These are phyloP conservation scores for Kappamyces sp. DNA, from an alignment of 192 early-diverging fungal species.

Conservation along the genomic window DNA sequence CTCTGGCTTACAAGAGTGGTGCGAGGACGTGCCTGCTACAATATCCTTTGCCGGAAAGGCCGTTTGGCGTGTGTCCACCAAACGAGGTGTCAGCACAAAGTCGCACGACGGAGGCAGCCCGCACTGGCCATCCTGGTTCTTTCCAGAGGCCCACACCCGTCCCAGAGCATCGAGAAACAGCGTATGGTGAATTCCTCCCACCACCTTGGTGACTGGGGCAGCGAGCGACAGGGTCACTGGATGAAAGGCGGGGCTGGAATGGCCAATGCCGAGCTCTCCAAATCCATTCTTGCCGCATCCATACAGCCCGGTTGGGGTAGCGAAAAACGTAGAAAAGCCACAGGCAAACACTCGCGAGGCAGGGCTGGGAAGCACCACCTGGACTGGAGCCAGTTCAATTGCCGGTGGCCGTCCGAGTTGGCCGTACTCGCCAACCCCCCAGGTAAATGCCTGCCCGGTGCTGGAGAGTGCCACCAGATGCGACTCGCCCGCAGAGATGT, in stretches of 20 bases:
- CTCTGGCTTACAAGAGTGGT: too few species aligned
- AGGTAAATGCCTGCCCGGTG: conserved; percentile 10
- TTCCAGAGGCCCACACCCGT: conserved; percentile 19
- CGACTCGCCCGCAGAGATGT: conserved; percentile 17
- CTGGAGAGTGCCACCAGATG: conserved; percentile 17
- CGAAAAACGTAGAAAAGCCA: not conserved
- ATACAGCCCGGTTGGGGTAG: not conserved
- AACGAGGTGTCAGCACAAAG: too few species aligned
- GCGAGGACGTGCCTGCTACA: too few species aligned
- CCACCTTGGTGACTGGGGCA: conserved; percentile 13
- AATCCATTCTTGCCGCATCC: conserved; percentile 22
- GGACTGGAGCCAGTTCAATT: not conserved
- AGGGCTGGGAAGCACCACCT: not conserved
- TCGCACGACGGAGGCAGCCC: too few species aligned
- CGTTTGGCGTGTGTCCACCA: too few species aligned
- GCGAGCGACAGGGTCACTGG: too few species aligned
- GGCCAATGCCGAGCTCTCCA: conserved; percentile 23
- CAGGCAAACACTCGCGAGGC: not conserved
- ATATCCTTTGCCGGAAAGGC: too few species aligned
- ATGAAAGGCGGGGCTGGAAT: not conserved
- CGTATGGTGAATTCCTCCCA: conserved; percentile 22
- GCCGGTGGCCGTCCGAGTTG: conserved; percentile 16
- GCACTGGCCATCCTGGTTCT: conserved; percentile 19
- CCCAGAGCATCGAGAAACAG: conserved; percentile 13
- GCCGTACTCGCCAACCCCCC: conserved; percentile 20